Evolutionary conservation across 164 flowering plant genomes (phyloP).

Genomic region (Kingdonia uniflora): DNA sequence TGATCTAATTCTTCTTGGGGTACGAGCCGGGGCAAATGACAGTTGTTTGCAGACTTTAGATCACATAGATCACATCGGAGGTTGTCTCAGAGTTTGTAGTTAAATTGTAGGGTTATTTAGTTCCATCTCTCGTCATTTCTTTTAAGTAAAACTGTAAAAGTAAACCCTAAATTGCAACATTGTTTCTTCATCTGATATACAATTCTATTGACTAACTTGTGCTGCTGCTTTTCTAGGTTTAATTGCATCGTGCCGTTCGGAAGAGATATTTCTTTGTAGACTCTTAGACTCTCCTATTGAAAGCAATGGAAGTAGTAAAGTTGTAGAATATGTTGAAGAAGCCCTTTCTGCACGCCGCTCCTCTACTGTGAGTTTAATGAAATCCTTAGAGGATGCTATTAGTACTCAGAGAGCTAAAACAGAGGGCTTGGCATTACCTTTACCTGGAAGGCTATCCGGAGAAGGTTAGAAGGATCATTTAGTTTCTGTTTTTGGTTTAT

Average conservation of each 20-base stretch:
- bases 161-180: no score
- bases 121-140: neutral
- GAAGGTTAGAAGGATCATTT: conserved; percentile 48
- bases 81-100: conserved; percentile 21
- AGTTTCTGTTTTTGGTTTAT: no score
- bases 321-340: conserved; percentile 39
- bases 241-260: conserved; percentile 59
- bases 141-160: no score
- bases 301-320: conserved; percentile 20
- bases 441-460: conserved; percentile 41
- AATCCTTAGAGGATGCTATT: conserved; percentile 44
- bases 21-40: conserved; percentile 53
- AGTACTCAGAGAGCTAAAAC: conserved; percentile 40
- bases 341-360: conserved; percentile 58
- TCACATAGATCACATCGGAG: conserved; percentile 32
- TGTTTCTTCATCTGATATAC: no score
- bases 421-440: conserved; percentile 28
- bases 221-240: conserved; percentile 30
- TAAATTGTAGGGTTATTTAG: no score
- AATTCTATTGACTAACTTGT: conserved; percentile 9
- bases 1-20: conserved; percentile 68
- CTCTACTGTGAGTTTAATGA: conserved; percentile 51
- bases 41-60: conserved; percentile 38
- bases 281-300: conserved; percentile 39
- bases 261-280: conserved; percentile 76